phyloP scores from a whole-genome alignment of 1,139 yeast genomes.

The Hemisphaericaspora subhashii region DNA sequence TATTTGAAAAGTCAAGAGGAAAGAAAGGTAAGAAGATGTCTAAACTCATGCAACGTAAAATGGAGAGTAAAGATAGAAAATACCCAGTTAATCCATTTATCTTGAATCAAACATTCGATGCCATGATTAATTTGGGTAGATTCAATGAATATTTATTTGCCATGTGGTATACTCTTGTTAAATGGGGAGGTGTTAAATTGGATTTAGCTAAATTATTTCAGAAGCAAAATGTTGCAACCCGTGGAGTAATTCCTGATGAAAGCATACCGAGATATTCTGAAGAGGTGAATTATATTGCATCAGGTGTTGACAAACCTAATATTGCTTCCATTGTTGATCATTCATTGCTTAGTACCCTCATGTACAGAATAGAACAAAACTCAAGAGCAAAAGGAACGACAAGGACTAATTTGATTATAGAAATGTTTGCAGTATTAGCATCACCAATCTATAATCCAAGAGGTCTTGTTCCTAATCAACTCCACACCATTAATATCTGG shows the following conservation, averaged over 20 bases:
- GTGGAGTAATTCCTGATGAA: slow-evolving; percentile 12
- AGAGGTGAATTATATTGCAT: background rate
- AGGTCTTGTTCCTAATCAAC: slow-evolving; percentile 20
- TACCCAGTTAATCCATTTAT: slow-evolving; percentile 29
- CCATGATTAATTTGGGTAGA: slow-evolving; percentile 33
- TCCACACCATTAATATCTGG: slow-evolving; percentile 32
- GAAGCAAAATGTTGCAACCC: slow-evolving; percentile 11
- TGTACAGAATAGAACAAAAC: slow-evolving; percentile 32
- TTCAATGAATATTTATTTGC: slow-evolving; percentile 30
- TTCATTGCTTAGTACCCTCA: slow-evolving; percentile 27
- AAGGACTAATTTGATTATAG: slow-evolving; percentile 22
- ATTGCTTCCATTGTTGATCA: slow-evolving; percentile 11
- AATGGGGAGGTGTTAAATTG: slow-evolving; percentile 29
- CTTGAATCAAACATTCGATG: slow-evolving; percentile 32
- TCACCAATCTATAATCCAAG: slow-evolving; percentile 20
- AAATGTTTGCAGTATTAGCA: slow-evolving; percentile 24
- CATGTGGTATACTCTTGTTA: slow-evolving; percentile 30
- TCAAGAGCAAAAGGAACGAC: slow-evolving; percentile 21
- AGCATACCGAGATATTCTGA: slow-evolving; percentile 14
- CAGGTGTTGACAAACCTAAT: background rate
- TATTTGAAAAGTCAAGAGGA: slow-evolving; percentile 21
- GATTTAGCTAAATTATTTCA: slow-evolving; percentile 12
- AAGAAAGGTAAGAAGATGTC: slow-evolving; percentile 23
- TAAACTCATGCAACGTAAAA: slow-evolving; percentile 2
- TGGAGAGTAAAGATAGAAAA: slow-evolving; percentile 6